Evolutionary conservation across 768 basidiomycete genomes (phyloP).

Genomic region (Cystobasidium onofrii): DNA sequence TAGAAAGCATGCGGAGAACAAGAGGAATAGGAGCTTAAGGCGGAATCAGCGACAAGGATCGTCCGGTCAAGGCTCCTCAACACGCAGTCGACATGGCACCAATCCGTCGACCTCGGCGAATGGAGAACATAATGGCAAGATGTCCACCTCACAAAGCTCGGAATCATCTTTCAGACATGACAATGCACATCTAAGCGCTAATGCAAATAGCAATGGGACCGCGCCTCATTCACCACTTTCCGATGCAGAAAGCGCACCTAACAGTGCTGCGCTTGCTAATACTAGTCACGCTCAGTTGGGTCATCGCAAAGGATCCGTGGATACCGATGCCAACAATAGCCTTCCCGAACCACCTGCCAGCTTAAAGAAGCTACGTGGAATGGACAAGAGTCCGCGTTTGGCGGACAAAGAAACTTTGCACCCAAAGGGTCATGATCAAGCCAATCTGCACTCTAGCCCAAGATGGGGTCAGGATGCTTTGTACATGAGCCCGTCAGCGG

Average conservation of each 20-base stretch:
- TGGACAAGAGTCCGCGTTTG: not conserved
- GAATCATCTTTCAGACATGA: not conserved
- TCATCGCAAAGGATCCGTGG: not conserved
- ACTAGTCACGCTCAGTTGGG: not conserved
- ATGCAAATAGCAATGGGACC: not conserved
- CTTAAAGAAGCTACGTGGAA: constrained; percentile 19
- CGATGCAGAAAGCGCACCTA: not conserved
- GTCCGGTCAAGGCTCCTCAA: not conserved
- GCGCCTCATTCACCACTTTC: not conserved
- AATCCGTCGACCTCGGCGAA: not conserved
- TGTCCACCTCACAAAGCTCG: not conserved
- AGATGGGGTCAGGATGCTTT: not conserved
- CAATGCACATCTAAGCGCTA: not conserved
- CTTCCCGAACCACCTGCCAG: constrained; percentile 17
- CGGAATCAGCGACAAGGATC: constrained; percentile 8
- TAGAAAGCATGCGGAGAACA: constrained; percentile 73
- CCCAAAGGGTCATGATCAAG: not conserved
- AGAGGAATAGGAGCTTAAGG: constrained; percentile 50
- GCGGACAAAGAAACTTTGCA: not conserved
- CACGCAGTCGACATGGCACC: not conserved
- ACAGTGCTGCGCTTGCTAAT: not conserved
- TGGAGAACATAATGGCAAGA: not conserved
- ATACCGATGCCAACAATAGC: not conserved
- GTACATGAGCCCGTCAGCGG: not conserved
- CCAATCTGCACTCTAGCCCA: not conserved